phyloP scores from a whole-genome alignment of 129 eudicot genomes.

The Flaveria linearis region DNA sequence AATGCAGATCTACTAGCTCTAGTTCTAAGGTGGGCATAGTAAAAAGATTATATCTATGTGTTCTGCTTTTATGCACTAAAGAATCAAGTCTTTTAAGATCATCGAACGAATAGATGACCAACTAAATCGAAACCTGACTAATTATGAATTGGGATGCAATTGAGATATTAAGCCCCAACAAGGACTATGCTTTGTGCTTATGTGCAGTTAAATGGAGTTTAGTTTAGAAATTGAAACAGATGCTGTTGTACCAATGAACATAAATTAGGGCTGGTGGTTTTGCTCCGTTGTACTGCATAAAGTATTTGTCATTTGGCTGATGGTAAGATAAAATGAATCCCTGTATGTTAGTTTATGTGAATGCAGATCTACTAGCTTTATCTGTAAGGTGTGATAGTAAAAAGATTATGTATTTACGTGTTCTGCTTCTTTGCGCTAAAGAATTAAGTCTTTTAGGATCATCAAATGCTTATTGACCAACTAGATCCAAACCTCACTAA shows the following conservation, averaged over 20 bases:
- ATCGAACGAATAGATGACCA: not conserved
- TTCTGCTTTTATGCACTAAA: constrained; percentile 1
- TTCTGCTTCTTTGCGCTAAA: not conserved
- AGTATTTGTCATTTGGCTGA: not conserved
- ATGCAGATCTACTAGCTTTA: constrained; percentile 8
- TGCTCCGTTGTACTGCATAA: constrained; percentile 17
- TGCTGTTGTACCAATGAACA: constrained; percentile 6
- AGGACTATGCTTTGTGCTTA: constrained; percentile 1
- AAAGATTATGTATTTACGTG: not conserved
- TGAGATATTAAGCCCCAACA: not conserved
- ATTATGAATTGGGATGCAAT: constrained; percentile 18
- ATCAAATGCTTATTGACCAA: not conserved
- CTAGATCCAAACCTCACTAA: not conserved
- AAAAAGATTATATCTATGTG: not conserved
- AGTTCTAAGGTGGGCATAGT: not conserved
- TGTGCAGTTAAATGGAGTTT: not conserved
- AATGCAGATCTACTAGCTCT: constrained; percentile 15
- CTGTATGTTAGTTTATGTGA: constrained; percentile 11
- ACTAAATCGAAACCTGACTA: not conserved
- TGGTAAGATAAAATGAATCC: not conserved
- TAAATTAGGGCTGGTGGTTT: not conserved
- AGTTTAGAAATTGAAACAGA: constrained; percentile 9
- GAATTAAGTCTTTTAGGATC: constrained; percentile 7
- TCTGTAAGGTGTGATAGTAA: not conserved
- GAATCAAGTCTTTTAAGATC: constrained; percentile 7